Evolutionary conservation across 495 filamentous ascomycete species (phyloP), one percentile per base, ranked within the genome.

Genomic region (Penicillium egyptiacum): DNA sequence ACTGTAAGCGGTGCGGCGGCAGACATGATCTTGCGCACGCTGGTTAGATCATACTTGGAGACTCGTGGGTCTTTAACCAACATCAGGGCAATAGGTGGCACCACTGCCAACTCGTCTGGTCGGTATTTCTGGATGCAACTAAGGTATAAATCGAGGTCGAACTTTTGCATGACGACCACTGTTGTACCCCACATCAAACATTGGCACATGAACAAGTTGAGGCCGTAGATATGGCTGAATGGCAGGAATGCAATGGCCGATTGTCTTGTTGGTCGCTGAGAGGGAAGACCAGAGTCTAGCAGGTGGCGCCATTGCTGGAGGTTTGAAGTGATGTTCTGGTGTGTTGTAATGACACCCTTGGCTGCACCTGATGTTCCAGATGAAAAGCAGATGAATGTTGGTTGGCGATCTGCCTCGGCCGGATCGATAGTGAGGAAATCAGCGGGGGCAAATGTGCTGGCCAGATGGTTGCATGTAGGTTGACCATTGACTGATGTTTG

Each of bases 221-320:
- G 49, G 70, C 86, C 88, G 62, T 93, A 96, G 60, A 95, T 91
- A 67, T 96, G 91, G 66, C 89, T 95, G 70, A 96, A 92, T 1
- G 92, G 92, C 19, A 96, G 70, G 58, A 96, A 85, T 7, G 84
- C 89, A 23, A 96, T 65, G 22, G 90, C 70, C 30, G 74, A 81
- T 58, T 90, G 86, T 0, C 84, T 82, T 16, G 81, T 62, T 5
- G 54, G 30, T 19, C 48, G 55, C 35, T 63, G 62, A 8, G 54
- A 40, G 5, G 52, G 39, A 7, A 35, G 16, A 1, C 64, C 64
- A 5, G 56, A 40, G 0, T 64, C 58, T 23, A 62, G 31, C 47
- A 64, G 37, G 4, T 52, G 35, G 12, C 52, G 57, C 65, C 62
- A 68, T 63, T 68, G 65, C 45, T 68, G 65, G 11, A 83, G 56